Evolutionary conservation across 106 monocot species (phyloP).

Genomic region (Alisma plantagoaquatica): DNA sequence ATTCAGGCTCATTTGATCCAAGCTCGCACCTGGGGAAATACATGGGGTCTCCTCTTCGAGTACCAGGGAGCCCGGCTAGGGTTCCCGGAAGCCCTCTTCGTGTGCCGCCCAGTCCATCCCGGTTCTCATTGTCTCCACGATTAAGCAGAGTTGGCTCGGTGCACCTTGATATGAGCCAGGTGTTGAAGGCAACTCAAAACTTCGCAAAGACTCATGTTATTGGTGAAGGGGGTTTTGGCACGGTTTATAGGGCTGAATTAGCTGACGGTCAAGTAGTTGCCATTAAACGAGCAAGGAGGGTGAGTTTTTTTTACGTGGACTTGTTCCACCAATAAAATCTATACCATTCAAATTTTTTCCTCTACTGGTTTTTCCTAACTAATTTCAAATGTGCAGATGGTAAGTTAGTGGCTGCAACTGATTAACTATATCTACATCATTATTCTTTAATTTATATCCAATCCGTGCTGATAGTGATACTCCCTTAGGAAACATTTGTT

Average conservation of each 20-base stretch:
- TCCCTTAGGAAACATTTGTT: too few species aligned
- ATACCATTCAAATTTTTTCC: too few species aligned
- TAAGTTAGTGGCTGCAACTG: too few species aligned
- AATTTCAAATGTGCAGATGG: too few species aligned
- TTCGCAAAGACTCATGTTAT: conserved; percentile 53
- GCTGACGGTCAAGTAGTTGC: conserved; percentile 61
- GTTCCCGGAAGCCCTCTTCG: conserved; percentile 20
- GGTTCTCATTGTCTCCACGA: conserved; percentile 56
- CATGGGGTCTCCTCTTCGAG: not conserved
- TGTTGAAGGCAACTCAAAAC: conserved; percentile 68
- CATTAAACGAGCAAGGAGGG: conserved; percentile 79
- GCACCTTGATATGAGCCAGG: conserved; percentile 43
- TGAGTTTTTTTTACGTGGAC: conserved; percentile 21
- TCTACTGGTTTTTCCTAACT: too few species aligned
- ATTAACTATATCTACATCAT: too few species aligned
- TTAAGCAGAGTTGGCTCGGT: conserved; percentile 36
- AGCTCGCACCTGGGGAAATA: too few species aligned
- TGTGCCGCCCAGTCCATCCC: conserved; percentile 42
- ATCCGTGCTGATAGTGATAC: too few species aligned
- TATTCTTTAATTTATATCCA: too few species aligned
- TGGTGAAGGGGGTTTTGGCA: conserved; percentile 80
- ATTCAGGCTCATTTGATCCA: conserved; percentile 24
- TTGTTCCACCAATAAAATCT: too few species aligned
- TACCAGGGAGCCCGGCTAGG: conserved; percentile 31
- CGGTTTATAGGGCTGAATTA: conserved; percentile 63